These are phyloP conservation scores for Blastocystis sp. DNA, from an alignment of 352 stramenopile genomes.

Conservation along the genomic window DNA sequence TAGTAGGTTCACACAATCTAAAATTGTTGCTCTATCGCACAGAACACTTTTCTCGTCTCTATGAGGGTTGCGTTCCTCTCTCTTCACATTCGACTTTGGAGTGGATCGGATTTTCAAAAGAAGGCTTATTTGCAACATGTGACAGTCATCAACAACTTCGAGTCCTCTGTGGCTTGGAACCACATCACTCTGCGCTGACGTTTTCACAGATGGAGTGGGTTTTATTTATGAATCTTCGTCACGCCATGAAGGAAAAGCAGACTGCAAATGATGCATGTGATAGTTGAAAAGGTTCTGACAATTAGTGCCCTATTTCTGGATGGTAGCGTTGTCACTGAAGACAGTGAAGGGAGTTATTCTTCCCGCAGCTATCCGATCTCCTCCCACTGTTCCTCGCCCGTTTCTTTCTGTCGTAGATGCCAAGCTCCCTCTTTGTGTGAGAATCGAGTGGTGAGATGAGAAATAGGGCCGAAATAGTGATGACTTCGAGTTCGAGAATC, in stretches of 20 bases:
- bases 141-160: constrained; percentile 9
- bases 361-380: not conserved
- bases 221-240: constrained; percentile 29
- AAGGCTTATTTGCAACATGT: not conserved
- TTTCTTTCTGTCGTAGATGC: constrained; percentile 1
- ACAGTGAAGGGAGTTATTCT: constrained; percentile 13
- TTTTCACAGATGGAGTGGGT: not conserved
- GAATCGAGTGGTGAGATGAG: not conserved
- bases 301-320: constrained; percentile 29
- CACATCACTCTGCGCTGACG: not conserved
- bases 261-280: not conserved
- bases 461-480: not conserved
- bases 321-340: not conserved
- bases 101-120: constrained; percentile 35
- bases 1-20: not conserved
- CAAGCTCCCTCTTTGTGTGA: not conserved
- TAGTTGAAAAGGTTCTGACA: not conserved
- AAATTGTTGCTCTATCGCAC: constrained; percentile 39
- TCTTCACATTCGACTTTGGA: not conserved
- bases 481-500: not conserved
- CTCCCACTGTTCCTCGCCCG: constrained; percentile 1
- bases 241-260: not conserved
- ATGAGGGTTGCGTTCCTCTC: not conserved
- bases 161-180: not conserved
- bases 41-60: not conserved